Conservation (phyloP, 2,329 filamentous ascomycete genomes). For the Aspergillus sp. region DNA sequence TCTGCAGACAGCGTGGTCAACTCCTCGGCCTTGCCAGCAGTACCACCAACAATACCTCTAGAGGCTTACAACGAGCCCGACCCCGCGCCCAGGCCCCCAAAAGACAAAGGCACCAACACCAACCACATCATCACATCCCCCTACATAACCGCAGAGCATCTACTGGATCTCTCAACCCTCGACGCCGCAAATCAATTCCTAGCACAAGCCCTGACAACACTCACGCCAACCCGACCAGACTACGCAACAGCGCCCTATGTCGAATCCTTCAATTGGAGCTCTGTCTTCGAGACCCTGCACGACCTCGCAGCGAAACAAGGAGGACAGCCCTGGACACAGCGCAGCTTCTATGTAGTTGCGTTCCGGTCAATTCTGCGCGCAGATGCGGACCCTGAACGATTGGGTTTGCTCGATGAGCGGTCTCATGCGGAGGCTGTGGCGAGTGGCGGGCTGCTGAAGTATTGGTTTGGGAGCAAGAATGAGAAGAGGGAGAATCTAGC, state of each 20-base stretch:
- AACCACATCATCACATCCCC: slow-evolving; percentile 63
- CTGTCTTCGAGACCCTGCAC: slow-evolving; percentile 59
- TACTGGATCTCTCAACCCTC: slow-evolving; percentile 69
- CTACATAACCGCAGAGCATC: slow-evolving; percentile 69
- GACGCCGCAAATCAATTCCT: slow-evolving; percentile 67
- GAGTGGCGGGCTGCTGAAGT: slow-evolving; percentile 83
- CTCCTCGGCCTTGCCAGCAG: background rate
- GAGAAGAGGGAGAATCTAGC: slow-evolving; percentile 72
- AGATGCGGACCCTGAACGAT: slow-evolving; percentile 64
- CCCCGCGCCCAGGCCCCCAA: background rate
- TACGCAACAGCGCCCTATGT: slow-evolving; percentile 76
- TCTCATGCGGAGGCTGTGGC: slow-evolving; percentile 77
- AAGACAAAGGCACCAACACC: background rate
- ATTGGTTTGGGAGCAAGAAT: slow-evolving; percentile 84
- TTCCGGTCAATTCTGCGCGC: slow-evolving; percentile 74
- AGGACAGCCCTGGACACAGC: slow-evolving; percentile 56
- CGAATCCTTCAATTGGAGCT: slow-evolving; percentile 75
- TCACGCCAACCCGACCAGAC: slow-evolving; percentile 63
- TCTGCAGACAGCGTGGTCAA: background rate
- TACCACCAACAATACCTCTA: background rate
- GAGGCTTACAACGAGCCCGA: background rate
- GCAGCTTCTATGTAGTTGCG: slow-evolving; percentile 77
- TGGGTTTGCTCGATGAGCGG: slow-evolving; percentile 72
- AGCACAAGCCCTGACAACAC: slow-evolving; percentile 65
- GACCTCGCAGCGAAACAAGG: slow-evolving; percentile 50